Conservation (phyloP, 345 rosid genomes). For the Stellera chamaejasme region DNA sequence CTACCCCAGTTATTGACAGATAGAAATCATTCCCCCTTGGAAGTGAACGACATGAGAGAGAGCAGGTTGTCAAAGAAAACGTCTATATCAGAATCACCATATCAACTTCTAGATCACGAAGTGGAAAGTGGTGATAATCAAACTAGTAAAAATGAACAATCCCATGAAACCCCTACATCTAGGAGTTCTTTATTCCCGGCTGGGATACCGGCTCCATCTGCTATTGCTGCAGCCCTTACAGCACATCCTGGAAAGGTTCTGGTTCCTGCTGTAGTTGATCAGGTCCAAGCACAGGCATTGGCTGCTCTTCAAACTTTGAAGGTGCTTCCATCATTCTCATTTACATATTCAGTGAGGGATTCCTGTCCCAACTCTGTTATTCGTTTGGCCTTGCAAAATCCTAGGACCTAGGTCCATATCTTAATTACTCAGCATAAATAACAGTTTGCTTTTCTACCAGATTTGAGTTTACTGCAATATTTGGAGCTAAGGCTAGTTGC, state of each 20-base stretch:
- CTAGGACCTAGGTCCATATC: too few species aligned
- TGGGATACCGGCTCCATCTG: conserved; percentile 90
- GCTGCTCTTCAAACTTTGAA: conserved; percentile 81
- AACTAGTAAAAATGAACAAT: conserved; percentile 17
- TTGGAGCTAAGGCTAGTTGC: too few species aligned
- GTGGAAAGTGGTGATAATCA: conserved; percentile 23
- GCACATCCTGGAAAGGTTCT: conserved; percentile 69
- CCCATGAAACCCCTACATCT: conserved; percentile 27
- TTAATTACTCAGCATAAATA: too few species aligned
- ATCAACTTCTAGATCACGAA: conserved; percentile 26
- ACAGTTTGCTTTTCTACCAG: too few species aligned
- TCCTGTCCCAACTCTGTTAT: too few species aligned
- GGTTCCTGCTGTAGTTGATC: conserved; percentile 78
- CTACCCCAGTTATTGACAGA: conserved; percentile 21
- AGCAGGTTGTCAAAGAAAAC: conserved; percentile 21
- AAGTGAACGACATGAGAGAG: conserved; percentile 28
- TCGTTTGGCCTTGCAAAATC: too few species aligned
- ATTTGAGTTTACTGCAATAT: too few species aligned
- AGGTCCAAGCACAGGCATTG: conserved; percentile 81
- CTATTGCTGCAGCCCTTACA: conserved; percentile 52
- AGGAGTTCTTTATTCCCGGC: conserved; percentile 36
- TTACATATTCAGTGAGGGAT: too few species aligned
- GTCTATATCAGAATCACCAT: conserved; percentile 26
- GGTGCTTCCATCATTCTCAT: conserved; percentile 31
- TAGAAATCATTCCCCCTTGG: conserved; percentile 27